Evolutionary conservation across 768 basidiomycete genomes (phyloP), one percentile per base, ranked within the genome.

Genomic region (Auricularia sp.): DNA sequence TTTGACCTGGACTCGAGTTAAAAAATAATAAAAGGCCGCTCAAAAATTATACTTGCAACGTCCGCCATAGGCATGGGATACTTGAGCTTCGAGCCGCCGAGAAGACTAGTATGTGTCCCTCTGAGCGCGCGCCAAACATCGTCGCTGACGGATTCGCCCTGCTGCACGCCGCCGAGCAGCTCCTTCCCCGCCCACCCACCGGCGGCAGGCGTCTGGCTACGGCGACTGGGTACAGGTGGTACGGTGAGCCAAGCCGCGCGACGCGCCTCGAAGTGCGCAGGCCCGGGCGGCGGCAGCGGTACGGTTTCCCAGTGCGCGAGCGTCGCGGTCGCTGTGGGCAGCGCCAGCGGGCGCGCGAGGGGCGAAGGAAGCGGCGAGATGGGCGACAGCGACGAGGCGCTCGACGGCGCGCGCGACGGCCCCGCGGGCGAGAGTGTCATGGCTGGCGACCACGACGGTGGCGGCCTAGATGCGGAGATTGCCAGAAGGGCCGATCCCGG

Each of bases 21-120:
- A 29, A n/a, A n/a, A n/a, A n/a, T n/a, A n/a, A n/a, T n/a, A n/a
- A n/a, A n/a, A n/a, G n/a, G n/a, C n/a, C n/a, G n/a, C n/a, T n/a
- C n/a, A n/a, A n/a, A n/a, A n/a, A n/a, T n/a, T n/a, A n/a, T n/a
- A n/a, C 39, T 39, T 75, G 90, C 89, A 54, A 89, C 81, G 63
- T 85, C 71, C 62, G 68, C 69, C 77, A 92, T 77, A 1, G 90
- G 88, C n/a, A 92, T 73, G 34, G 77, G 77, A 34, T 80, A 77
- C 72, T 82, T 86, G 66, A 90, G 79, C 47, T 73, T 78, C 54
- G 77, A 80, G n/a, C 89, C 88, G 2, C 77, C 78, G 36, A 78
- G 71, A 56, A 92, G 79, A 3, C 83, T 82, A 39, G 80, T 81
- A 86, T 87, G 91, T 21, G 89, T 81, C 64, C 78, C 83, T 64